A percentile compares a stretch with the other conserved stretches of the same genome.
Evolutionary conservation across 2,329 filamentous ascomycete genomes (phyloP).

Genomic region (Emydomyces testavorans): DNA sequence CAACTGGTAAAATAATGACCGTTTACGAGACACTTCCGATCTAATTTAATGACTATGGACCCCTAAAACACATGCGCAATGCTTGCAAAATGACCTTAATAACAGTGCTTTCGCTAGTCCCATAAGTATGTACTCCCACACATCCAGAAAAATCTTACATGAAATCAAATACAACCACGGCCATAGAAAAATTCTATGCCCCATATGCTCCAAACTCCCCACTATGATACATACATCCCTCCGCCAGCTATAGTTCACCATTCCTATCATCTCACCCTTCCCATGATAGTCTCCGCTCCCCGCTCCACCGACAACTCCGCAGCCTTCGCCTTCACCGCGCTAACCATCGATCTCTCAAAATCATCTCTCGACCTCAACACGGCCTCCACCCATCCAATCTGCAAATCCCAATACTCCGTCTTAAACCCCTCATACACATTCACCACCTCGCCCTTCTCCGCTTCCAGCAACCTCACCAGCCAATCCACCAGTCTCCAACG

Average conservation of each 20-base stretch:
- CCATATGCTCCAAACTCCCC: not conserved
- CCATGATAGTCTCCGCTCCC: constrained; percentile 86
- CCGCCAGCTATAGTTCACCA: not conserved
- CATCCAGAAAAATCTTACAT: not conserved
- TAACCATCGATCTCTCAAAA: constrained; percentile 83
- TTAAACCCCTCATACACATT: constrained; percentile 78
- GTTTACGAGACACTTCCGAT: no score
- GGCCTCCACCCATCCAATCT: constrained; percentile 90
- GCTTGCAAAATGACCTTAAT: not conserved
- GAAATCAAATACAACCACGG: not conserved
- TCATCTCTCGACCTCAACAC: constrained; percentile 80
- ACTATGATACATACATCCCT: not conserved
- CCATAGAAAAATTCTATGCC: not conserved
- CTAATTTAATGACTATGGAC: no score
- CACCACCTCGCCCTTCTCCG: constrained; percentile 62
- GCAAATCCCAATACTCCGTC: constrained; percentile 79
- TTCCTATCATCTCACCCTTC: constrained; percentile 54
- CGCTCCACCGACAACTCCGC: constrained; percentile 71
- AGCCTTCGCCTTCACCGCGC: constrained; percentile 75
- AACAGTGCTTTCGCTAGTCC: not conserved
- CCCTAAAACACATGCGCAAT: no score
- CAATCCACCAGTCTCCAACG: constrained; percentile 86
- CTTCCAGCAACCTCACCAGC: constrained; percentile 65
- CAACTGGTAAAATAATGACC: no score
- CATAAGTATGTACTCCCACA: not conserved